Percentiles rank a stretch among this genome's conserved stretches.
These are phyloP conservation scores for Telopea speciosissima DNA, from an alignment of 177 flowering plant genomes.

Conservation along the genomic window DNA sequence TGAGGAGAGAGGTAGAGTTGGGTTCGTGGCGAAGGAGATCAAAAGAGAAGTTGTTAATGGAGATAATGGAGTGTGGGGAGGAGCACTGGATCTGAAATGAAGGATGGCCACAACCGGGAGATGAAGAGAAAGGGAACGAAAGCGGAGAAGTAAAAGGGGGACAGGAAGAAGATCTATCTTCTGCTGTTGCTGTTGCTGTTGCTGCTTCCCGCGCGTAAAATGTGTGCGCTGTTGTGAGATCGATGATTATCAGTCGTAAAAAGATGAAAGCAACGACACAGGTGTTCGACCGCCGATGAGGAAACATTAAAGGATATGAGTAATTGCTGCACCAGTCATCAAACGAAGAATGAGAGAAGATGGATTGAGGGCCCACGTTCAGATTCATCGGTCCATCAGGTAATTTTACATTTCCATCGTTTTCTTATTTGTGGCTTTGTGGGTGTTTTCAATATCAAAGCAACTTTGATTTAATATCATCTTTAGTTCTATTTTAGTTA, in stretches of 20 bases:
- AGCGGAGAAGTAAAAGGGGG: slow-evolving; percentile 44
- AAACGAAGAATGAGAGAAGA: too few species aligned
- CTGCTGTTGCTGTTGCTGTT: too few species aligned
- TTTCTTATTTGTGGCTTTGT: too few species aligned
- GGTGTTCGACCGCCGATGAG: background rate
- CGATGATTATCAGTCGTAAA: background rate
- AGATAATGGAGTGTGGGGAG: slow-evolving; percentile 45
- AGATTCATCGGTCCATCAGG: too few species aligned
- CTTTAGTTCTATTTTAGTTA: too few species aligned
- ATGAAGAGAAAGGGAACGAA: slow-evolving; percentile 46
- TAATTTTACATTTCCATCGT: too few species aligned
- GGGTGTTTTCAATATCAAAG: too few species aligned
- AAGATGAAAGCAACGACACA: background rate
- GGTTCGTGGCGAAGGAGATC: slow-evolving; percentile 29
- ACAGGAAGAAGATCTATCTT: slow-evolving; percentile 17
- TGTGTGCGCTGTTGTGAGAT: background rate
- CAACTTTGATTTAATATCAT: too few species aligned
- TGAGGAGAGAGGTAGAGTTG: slow-evolving; percentile 35
- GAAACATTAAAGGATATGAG: background rate
- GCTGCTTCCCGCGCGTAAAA: too few species aligned
- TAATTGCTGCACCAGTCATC: too few species aligned
- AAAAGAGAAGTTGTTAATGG: slow-evolving; percentile 46
- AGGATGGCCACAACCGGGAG: slow-evolving; percentile 63
- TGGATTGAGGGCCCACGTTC: too few species aligned
- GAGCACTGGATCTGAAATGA: too few species aligned